phyloP scores from a whole-genome alignment of 352 stramenopile species.

The Pilasporangium apinafurcum region DNA sequence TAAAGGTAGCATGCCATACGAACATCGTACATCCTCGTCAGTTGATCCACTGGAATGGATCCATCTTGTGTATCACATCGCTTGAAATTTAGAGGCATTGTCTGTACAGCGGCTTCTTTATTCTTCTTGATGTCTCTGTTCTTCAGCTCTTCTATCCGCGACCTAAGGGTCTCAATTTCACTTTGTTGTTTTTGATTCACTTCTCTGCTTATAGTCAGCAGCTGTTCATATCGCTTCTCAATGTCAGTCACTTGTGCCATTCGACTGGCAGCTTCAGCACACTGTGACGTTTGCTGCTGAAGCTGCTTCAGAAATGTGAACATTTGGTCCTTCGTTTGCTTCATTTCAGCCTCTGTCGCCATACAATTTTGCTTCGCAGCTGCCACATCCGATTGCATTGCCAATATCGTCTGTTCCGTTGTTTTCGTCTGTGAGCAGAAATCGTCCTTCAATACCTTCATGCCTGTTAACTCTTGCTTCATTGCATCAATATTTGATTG shows the following conservation, averaged over 20 bases:
- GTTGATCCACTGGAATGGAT: slow-evolving; percentile 2
- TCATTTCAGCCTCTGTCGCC: not conserved
- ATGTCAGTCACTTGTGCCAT: slow-evolving; percentile 41
- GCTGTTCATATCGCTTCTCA: slow-evolving; percentile 42
- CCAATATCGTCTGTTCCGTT: too few species aligned
- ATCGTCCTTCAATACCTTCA: too few species aligned
- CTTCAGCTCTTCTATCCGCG: too few species aligned
- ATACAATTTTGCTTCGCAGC: slow-evolving; percentile 1
- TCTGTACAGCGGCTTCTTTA: too few species aligned
- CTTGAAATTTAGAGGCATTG: too few species aligned
- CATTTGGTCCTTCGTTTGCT: too few species aligned
- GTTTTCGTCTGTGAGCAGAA: too few species aligned
- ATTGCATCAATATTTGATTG: too few species aligned
- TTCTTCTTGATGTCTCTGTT: too few species aligned
- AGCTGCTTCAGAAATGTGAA: slow-evolving; percentile 14
- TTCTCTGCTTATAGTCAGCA: slow-evolving; percentile 19
- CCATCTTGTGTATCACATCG: slow-evolving; percentile 1
- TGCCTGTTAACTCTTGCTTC: too few species aligned
- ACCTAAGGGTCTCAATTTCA: too few species aligned
- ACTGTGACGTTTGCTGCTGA: slow-evolving; percentile 7
- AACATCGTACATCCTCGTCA: slow-evolving; percentile 33
- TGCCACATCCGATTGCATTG: not conserved
- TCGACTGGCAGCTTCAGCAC: slow-evolving; percentile 42
- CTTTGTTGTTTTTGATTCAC: too few species aligned
- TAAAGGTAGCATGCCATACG: slow-evolving; percentile 44